A percentile compares a stretch with the other conserved stretches of the same genome.
These are phyloP conservation scores for Jackrogersella minutella DNA, from an alignment of 495 filamentous ascomycete genomes.

Conservation along the genomic window DNA sequence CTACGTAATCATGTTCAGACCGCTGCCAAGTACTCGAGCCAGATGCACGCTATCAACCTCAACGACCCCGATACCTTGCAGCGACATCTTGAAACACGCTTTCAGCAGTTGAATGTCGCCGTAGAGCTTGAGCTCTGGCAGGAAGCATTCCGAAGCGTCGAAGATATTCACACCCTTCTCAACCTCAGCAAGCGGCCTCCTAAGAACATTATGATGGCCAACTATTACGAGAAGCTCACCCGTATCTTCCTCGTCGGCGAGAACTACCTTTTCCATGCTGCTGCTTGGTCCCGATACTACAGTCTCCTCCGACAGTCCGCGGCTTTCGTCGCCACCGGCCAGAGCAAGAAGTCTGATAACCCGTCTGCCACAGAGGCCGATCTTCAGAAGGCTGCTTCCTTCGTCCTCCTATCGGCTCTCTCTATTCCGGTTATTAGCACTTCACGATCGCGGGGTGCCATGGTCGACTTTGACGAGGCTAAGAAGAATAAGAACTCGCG, in stretches of 20 bases:
- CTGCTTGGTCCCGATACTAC: constrained; percentile 96
- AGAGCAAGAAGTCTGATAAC: constrained; percentile 91
- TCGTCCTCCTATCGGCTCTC: constrained; percentile 93
- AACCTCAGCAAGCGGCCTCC: constrained; percentile 98
- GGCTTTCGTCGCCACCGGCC: constrained; percentile 81
- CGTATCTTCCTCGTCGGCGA: constrained; percentile 98
- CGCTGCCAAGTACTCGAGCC: constrained; percentile 96
- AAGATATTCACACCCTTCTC: constrained; percentile 98
- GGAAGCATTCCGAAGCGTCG: constrained; percentile 97
- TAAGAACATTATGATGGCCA: constrained; percentile 99
- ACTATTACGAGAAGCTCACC: constrained; percentile 99
- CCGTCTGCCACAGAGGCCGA: constrained; percentile 88
- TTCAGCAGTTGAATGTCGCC: constrained; percentile 97
- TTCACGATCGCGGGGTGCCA: constrained; percentile 89
- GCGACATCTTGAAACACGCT: constrained; percentile 95
- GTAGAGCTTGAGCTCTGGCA: constrained; percentile 99
- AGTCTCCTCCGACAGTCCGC: constrained; percentile 92
- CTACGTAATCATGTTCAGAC: constrained; percentile 98
- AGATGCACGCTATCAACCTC: constrained; percentile 99
- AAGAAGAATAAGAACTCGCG: constrained; percentile 99
- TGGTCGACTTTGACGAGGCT: constrained; percentile 95
- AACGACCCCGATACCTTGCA: constrained; percentile 97
- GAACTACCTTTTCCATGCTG: constrained; percentile 99
- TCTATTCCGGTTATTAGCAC: constrained; percentile 99
- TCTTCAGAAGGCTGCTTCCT: constrained; percentile 84